Evolutionary conservation across 2,329 filamentous ascomycete species (phyloP).

Genomic region (Colletotrichum nymphaeae): DNA sequence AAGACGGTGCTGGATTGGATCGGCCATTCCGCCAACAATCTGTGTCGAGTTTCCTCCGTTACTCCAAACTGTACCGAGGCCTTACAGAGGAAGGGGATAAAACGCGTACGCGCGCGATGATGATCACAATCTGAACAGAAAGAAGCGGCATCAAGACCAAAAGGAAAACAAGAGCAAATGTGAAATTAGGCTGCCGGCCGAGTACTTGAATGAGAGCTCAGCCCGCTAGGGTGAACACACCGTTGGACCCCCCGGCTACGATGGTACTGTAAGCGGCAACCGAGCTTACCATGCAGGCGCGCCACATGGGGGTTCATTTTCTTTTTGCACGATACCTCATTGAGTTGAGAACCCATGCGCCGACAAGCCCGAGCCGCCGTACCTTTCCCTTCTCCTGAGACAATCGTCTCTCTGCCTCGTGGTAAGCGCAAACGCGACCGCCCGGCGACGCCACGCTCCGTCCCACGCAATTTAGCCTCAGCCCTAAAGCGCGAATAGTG

Average conservation of each 20-base stretch:
- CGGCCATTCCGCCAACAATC: not conserved
- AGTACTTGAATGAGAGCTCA: not conserved
- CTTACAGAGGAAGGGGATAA: too few species aligned
- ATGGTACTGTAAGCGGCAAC: not conserved
- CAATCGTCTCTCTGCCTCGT: not conserved
- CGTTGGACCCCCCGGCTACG: too few species aligned
- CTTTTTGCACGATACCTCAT: not conserved
- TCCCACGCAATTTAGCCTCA: not conserved
- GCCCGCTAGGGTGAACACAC: too few species aligned
- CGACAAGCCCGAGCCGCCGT: too few species aligned
- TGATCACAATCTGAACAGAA: not conserved
- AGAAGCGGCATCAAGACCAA: not conserved
- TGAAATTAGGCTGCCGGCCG: not conserved
- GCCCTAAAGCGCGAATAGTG: not conserved
- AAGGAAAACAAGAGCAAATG: not conserved
- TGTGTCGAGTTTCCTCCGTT: not conserved
- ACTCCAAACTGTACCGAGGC: too few species aligned
- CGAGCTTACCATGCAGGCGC: not conserved
- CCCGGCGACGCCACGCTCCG: not conserved
- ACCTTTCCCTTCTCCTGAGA: not conserved
- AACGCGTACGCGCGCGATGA: not conserved
- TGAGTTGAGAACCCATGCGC: not conserved
- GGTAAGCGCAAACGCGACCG: not conserved
- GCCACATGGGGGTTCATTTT: not conserved
- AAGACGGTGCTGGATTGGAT: not conserved